Conservation (phyloP, 139 green algal species). For the Dunaliella sp. region DNA sequence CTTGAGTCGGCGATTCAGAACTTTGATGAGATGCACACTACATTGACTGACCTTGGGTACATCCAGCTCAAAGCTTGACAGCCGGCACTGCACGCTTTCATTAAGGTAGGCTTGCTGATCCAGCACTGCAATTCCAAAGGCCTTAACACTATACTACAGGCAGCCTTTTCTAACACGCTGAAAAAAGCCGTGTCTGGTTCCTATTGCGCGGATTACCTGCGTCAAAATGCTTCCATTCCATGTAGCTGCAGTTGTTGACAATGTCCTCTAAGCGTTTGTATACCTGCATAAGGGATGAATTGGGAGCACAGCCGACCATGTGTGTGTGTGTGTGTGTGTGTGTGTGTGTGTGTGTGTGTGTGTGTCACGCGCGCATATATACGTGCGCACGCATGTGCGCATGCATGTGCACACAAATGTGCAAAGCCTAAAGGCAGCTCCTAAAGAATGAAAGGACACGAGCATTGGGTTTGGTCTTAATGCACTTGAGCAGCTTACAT, state of each 20-base stretch:
- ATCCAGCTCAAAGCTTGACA: no score
- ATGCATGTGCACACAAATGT: not conserved
- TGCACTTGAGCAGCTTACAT: no score
- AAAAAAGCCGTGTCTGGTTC: not conserved
- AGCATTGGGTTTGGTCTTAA: no score
- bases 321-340: not conserved
- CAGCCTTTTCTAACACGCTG: not conserved
- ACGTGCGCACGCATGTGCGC: conserved; percentile 18
- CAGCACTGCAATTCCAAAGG: no score
- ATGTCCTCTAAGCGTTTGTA: conserved; percentile 52
- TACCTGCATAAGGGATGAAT: conserved; percentile 22
- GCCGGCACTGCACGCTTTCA: no score
- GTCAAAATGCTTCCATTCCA: conserved; percentile 67
- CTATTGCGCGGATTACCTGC: conserved; percentile 25
- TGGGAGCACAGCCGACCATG: not conserved
- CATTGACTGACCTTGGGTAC: no score
- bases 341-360: no score
- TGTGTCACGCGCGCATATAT: conserved; percentile 39
- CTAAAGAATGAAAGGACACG: no score
- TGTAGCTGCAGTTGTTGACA: conserved; percentile 36
- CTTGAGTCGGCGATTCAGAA: not conserved
- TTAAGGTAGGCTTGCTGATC: no score
- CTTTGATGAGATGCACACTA: no score
- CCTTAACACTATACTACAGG: no score
- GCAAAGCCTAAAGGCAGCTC: not conserved